phyloP scores from a whole-genome alignment of 768 basidiomycete genomes.

The Rhodotorula kratochvilovae region DNA sequence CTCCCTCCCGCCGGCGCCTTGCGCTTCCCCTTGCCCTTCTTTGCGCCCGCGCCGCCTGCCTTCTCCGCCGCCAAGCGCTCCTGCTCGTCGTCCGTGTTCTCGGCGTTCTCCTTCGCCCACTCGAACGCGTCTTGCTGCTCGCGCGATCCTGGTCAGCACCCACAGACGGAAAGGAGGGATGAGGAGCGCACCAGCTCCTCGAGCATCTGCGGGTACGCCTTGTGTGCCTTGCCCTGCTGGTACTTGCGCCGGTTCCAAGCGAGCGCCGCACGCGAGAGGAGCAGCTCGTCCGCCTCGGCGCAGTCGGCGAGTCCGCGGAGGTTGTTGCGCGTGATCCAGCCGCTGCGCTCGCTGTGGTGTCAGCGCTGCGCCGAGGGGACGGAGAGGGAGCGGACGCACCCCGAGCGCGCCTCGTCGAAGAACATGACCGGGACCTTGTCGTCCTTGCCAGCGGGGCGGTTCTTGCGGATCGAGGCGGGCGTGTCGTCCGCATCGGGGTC shows the following conservation, averaged over 20 bases:
- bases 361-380: not conserved
- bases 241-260: not conserved
- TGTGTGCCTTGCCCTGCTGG: not conserved
- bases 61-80: not conserved
- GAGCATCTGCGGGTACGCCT: not conserved
- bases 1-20: not conserved
- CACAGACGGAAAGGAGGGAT: not conserved
- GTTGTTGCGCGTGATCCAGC: not conserved
- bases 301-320: not conserved
- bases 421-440: slow-evolving; percentile 7
- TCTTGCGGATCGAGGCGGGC: not conserved
- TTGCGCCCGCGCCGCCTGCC: not conserved
- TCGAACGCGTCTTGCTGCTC: not conserved
- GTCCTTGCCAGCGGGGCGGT: not conserved
- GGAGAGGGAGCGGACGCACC: not conserved
- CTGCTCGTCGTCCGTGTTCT: not conserved
- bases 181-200: not conserved
- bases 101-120: not conserved
- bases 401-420: slow-evolving; percentile 7
- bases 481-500: slow-evolving; percentile 5
- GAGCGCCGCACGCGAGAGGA: not conserved
- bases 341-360: not conserved
- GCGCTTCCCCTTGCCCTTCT: not conserved
- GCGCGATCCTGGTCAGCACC: no score
- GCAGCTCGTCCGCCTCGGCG: not conserved